Evolutionary conservation across 1,284 basidiomycete genomes (phyloP).

Genomic region (Ganoderma sinense): DNA sequence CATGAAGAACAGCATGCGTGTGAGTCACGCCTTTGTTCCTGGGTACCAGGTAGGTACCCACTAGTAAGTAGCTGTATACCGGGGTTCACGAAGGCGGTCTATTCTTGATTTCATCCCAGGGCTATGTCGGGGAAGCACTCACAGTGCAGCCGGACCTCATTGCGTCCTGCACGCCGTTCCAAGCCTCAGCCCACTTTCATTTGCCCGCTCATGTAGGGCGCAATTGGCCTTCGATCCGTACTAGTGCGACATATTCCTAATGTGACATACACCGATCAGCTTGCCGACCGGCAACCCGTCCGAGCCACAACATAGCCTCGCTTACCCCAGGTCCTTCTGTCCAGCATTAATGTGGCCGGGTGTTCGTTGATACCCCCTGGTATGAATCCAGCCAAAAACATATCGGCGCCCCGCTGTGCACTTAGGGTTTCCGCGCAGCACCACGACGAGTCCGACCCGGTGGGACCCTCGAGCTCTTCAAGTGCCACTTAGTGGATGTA

Average conservation of each 20-base stretch:
- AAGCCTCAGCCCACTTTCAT: neutral
- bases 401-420: neutral
- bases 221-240: neutral
- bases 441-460: neutral
- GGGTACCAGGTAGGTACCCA: neutral
- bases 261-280: neutral
- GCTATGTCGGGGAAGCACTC: neutral
- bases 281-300: neutral
- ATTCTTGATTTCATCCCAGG: neutral
- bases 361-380: neutral
- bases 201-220: neutral
- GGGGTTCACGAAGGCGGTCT: neutral
- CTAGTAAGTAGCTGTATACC: neutral
- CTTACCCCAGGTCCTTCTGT: neutral
- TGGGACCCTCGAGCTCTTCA: neutral
- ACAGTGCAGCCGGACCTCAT: neutral
- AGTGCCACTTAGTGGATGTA: too few relatives aligned
- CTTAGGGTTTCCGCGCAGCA: neutral
- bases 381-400: neutral
- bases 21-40: neutral
- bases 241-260: neutral
- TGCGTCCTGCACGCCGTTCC: neutral
- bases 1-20: neutral
- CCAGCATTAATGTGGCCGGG: neutral
- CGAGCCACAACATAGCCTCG: neutral